Evolutionary conservation across 192 early-diverging fungal genomes (phyloP).

Genomic region (Helicostylum pulchrum): DNA sequence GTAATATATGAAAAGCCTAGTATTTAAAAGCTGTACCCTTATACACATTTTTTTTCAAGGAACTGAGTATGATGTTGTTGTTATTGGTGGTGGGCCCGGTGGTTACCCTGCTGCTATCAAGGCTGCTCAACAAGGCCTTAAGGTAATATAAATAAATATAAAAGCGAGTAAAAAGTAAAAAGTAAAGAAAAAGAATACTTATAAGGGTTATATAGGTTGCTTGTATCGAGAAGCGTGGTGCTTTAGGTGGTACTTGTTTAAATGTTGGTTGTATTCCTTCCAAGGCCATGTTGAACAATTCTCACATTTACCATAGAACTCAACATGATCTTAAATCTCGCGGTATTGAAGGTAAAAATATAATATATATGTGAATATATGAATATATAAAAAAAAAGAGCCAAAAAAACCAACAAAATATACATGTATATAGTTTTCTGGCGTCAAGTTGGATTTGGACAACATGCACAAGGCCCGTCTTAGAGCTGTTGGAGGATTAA

Average conservation of each 20-base stretch:
- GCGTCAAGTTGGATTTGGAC: conserved; percentile 80
- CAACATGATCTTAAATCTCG: conserved; percentile 88
- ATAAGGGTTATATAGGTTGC: conserved; percentile 66
- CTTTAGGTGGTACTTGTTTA: conserved; percentile 96
- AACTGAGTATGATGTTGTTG: conserved; percentile 74
- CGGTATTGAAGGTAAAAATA: conserved; percentile 78
- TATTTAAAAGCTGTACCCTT: neutral
- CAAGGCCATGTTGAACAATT: conserved; percentile 98
- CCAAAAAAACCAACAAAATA: too few species aligned
- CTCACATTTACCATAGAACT: conserved; percentile 93
- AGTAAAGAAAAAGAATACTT: neutral
- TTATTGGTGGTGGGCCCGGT: conserved; percentile 96
- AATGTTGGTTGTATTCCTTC: conserved; percentile 99
- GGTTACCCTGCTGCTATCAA: conserved; percentile 99
- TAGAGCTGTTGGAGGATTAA: conserved; percentile 83
- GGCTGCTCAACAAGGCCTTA: conserved; percentile 95
- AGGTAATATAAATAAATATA: conserved; percentile 55
- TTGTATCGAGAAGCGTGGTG: conserved; percentile 93
- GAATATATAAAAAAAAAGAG: too few species aligned
- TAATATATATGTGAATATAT: too few species aligned
- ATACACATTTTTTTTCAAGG: neutral
- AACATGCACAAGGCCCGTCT: conserved; percentile 91
- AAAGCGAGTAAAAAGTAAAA: neutral
- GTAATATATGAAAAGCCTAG: conserved; percentile 16
- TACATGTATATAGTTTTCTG: conserved; percentile 53